phyloP scores from a whole-genome alignment of 1,284 basidiomycete species.

The Ustilago trichophora region DNA sequence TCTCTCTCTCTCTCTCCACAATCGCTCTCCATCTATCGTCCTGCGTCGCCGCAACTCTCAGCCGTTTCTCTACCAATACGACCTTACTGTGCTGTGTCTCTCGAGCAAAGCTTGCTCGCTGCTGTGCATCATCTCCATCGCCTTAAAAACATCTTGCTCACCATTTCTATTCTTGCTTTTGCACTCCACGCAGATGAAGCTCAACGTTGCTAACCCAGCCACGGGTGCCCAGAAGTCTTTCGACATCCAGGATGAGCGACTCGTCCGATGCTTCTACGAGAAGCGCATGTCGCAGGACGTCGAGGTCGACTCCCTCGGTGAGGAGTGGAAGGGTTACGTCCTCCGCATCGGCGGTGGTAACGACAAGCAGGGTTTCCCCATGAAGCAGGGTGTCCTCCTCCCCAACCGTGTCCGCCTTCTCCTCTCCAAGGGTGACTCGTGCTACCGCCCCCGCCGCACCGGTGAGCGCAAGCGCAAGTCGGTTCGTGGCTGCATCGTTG shows the following conservation, averaged over 20 bases:
- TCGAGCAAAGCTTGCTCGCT: not conserved
- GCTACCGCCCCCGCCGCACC: conserved; percentile 90
- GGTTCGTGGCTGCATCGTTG: conserved; percentile 94
- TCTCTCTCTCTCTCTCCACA: too few species aligned
- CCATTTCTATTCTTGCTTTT: conserved; percentile 3
- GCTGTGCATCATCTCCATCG: not conserved
- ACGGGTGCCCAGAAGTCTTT: conserved; percentile 94
- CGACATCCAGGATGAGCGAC: conserved; percentile 91
- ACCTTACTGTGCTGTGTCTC: conserved; percentile 18
- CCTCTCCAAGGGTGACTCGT: conserved; percentile 93
- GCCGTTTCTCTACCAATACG: not conserved
- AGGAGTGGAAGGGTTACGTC: conserved; percentile 97
- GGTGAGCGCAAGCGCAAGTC: conserved; percentile 99
- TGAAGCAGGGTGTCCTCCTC: conserved; percentile 98
- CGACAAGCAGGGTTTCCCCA: conserved; percentile 86
- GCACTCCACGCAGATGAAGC: conserved; percentile 77
- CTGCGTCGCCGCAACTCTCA: not conserved
- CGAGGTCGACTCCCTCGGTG: conserved; percentile 86
- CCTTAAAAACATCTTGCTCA: conserved; percentile 9
- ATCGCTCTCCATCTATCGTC: too few species aligned
- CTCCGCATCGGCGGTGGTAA: conserved; percentile 96
- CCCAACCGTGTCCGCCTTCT: conserved; percentile 93
- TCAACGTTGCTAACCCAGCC: conserved; percentile 93
- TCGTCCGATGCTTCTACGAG: conserved; percentile 91
- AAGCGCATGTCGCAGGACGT: conserved; percentile 97